phyloP scores from a whole-genome alignment of 129 eudicot genomes.

The Arctium minus region DNA sequence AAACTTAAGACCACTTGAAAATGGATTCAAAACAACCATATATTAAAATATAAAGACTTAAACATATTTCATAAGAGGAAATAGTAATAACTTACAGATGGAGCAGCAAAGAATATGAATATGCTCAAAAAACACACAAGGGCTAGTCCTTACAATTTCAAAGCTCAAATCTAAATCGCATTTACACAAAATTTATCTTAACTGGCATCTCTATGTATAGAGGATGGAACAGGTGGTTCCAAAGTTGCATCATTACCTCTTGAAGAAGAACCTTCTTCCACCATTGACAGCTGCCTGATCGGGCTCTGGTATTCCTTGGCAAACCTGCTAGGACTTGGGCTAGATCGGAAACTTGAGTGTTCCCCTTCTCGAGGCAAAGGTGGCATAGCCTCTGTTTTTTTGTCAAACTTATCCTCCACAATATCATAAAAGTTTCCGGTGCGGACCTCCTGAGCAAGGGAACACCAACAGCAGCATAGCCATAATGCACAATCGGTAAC shows the following conservation, averaged over 20 bases:
- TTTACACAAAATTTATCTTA: conserved; percentile 5
- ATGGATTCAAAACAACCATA: background rate
- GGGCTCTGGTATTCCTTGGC: conserved; percentile 33
- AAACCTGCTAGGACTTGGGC: conserved; percentile 10
- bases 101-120: background rate
- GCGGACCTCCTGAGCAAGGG: conserved; percentile 60
- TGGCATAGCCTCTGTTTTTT: conserved; percentile 10
- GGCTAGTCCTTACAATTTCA: background rate
- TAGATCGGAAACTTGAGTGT: background rate
- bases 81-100: background rate
- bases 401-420: conserved; percentile 26
- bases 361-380: conserved; percentile 45
- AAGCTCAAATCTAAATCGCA: background rate
- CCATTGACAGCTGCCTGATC: conserved; percentile 27
- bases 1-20: background rate
- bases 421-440: conserved; percentile 45
- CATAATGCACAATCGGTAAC: conserved; percentile 46
- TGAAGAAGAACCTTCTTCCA: conserved; percentile 43
- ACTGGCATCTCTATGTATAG: conserved; percentile 38
- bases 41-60: background rate
- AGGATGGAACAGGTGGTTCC: conserved; percentile 50
- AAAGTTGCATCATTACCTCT: conserved; percentile 36
- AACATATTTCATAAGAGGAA: background rate
- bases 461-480: conserved; percentile 57
- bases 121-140: conserved; percentile 2